Conservation (phyloP, 768 basidiomycete species). For the Kwoniella newhampshirensis region DNA sequence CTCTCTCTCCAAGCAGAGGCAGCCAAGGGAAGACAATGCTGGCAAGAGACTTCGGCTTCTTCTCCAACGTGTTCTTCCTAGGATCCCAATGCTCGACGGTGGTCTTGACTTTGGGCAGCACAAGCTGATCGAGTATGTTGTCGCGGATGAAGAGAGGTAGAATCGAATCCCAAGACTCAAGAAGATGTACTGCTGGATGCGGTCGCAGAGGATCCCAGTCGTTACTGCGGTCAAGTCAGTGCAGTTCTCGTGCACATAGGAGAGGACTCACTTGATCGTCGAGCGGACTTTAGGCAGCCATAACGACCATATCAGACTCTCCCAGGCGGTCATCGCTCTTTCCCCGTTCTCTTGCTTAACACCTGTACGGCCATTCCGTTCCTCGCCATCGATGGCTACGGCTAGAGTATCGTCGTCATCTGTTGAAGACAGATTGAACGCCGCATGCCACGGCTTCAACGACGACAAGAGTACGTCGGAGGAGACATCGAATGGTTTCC, state of each 20-base stretch:
- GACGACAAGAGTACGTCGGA: slow-evolving; percentile 51
- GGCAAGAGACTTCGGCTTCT: slow-evolving; percentile 63
- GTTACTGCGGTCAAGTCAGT: slow-evolving; percentile 58
- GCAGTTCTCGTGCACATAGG: background rate
- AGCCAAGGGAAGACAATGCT: slow-evolving; percentile 93
- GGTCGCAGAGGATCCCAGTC: slow-evolving; percentile 80
- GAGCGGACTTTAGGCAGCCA: slow-evolving; percentile 96
- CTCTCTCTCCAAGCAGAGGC: slow-evolving; percentile 75
- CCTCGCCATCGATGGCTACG: slow-evolving; percentile 4
- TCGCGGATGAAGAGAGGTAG: slow-evolving; percentile 88
- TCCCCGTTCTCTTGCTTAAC: slow-evolving; percentile 35
- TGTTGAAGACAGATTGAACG: slow-evolving; percentile 51
- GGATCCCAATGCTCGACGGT: slow-evolving; percentile 75
- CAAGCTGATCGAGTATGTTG: slow-evolving; percentile 92
- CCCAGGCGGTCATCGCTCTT: slow-evolving; percentile 87
- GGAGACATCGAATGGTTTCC: slow-evolving; percentile 83
- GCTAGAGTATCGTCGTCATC: slow-evolving; percentile 18
- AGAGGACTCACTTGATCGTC: slow-evolving; percentile 65
- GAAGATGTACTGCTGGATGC: slow-evolving; percentile 72
- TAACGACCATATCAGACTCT: slow-evolving; percentile 87
- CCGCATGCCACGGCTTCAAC: slow-evolving; percentile 52
- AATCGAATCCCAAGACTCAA: slow-evolving; percentile 83
- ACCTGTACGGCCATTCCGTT: background rate
- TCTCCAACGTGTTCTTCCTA: slow-evolving; percentile 39
- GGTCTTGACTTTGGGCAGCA: slow-evolving; percentile 86